Evolutionary conservation across 2,329 filamentous ascomycete species (phyloP), one percentile per base, ranked within the genome.

Genomic region (Fusarium citri): DNA sequence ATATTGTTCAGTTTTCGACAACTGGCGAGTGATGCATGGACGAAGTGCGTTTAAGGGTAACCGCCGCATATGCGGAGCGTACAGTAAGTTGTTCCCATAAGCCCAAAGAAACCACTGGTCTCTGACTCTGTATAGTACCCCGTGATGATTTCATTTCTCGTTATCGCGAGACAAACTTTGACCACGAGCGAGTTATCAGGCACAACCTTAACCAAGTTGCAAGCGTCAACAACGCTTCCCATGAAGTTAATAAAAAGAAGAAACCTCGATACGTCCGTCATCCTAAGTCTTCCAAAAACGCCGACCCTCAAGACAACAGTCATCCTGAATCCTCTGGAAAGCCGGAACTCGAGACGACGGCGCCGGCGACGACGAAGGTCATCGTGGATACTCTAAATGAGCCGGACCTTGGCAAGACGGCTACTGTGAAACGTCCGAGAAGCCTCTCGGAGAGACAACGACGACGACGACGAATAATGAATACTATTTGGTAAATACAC

Each of bases 21-120:
- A 99, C 76, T 98, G 95, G 94, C 88, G 96, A 63, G 92, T 98
- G 34, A 82, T 98, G 72, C 96, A 99, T 79, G 96, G 95, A 2
- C 86, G 96, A 73, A 90, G 90, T 54, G 88, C 88, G 0, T 99
- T 98, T 76, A 91, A 90, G 8, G 96, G 96, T 3, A 89, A 92
- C 76, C 86, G 96, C 71, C 89, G 94, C 71, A 92, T 99, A 76
- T 98, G 94, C 79, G 96, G 96, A 64, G 95, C 88, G 12, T 98
- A 98, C 76, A 91, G 93, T 94, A 83, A 85, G 91, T 88, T 22
- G 66, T 53, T 11, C 12, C 15, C 9, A 54, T 20, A 5, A 43
- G 45, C 28, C 30, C 9, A 16, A 7, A 8, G 14, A 30, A 45
- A 26, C 34, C 31, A 37, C 68, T 72, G 25, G 72, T 42, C 14